Conservation (phyloP, 116 monocot genomes). For the Thalassia testudinum region DNA sequence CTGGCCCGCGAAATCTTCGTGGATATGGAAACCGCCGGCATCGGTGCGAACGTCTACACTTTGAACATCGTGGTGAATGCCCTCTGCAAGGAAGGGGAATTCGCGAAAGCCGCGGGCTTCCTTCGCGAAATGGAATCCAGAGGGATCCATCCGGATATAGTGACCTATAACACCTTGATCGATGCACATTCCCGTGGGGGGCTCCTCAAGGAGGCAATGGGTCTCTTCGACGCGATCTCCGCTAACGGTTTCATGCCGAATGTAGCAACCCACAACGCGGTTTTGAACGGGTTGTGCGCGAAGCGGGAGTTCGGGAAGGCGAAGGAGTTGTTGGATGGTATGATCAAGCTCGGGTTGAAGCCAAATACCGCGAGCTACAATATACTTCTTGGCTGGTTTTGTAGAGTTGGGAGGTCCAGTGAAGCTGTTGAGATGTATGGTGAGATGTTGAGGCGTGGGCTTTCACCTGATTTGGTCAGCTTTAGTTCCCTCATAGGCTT, state of each 20-base stretch:
- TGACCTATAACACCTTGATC: slow-evolving; percentile 72
- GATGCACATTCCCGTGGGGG: slow-evolving; percentile 47
- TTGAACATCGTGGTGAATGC: slow-evolving; percentile 84
- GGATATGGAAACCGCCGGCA: slow-evolving; percentile 27
- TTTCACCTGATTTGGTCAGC: slow-evolving; percentile 67
- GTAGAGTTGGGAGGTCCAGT: slow-evolving; percentile 24
- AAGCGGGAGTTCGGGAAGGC: slow-evolving; percentile 24
- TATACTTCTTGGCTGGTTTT: slow-evolving; percentile 47
- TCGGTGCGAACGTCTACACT: slow-evolving; percentile 47
- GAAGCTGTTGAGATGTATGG: slow-evolving; percentile 37
- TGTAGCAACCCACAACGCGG: slow-evolving; percentile 50
- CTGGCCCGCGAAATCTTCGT: slow-evolving; percentile 42
- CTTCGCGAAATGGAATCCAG: slow-evolving; percentile 60
- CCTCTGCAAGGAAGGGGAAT: slow-evolving; percentile 41
- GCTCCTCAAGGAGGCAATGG: slow-evolving; percentile 35
- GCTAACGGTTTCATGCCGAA: slow-evolving; percentile 55
- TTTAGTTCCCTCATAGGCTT: slow-evolving; percentile 67
- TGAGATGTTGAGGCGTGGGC: slow-evolving; percentile 28
- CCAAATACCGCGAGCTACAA: slow-evolving; percentile 57
- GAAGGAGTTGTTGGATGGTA: slow-evolving; percentile 26
- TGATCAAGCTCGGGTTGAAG: slow-evolving; percentile 17
- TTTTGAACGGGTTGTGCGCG: slow-evolving; percentile 70
- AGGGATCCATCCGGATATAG: slow-evolving; percentile 61
- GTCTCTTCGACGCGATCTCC: slow-evolving; percentile 33
- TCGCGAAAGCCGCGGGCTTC: slow-evolving; percentile 24